Percentiles rank a stretch among this genome's conserved stretches.
phyloP scores from a whole-genome alignment of 176 grass and related monocot genomes.

The Hordeum marinum region DNA sequence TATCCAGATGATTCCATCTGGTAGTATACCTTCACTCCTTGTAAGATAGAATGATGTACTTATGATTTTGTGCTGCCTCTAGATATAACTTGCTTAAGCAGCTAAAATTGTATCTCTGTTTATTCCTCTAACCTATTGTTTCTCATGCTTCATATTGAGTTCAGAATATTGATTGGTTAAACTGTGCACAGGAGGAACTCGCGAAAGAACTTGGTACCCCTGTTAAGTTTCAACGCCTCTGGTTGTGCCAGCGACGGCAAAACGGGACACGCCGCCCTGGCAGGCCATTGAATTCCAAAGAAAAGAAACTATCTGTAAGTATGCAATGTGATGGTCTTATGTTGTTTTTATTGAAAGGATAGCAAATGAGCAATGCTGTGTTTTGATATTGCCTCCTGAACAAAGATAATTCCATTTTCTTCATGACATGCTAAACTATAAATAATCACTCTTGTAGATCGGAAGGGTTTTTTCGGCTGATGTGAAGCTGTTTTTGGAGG shows the following conservation, averaged over 20 bases:
- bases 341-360: background rate
- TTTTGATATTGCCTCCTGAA: too few relatives aligned
- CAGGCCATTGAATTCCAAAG: background rate
- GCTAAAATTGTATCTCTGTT: background rate
- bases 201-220: background rate
- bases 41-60: background rate
- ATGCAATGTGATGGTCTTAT: background rate
- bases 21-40: background rate
- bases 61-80: background rate
- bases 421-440: background rate
- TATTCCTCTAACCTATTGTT: background rate
- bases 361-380: too few relatives aligned
- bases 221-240: slow-evolving; percentile 1
- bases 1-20: background rate
- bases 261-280: background rate
- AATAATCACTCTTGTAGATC: slow-evolving; percentile 3
- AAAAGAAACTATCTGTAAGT: background rate
- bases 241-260: background rate
- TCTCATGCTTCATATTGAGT: background rate
- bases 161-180: background rate
- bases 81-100: background rate
- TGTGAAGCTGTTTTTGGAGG: background rate
- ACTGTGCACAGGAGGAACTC: background rate
- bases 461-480: background rate
- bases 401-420: too few relatives aligned